These are phyloP conservation scores for Nicotiana noctiflora DNA, from an alignment of 257 asterid species.

Conservation along the genomic window DNA sequence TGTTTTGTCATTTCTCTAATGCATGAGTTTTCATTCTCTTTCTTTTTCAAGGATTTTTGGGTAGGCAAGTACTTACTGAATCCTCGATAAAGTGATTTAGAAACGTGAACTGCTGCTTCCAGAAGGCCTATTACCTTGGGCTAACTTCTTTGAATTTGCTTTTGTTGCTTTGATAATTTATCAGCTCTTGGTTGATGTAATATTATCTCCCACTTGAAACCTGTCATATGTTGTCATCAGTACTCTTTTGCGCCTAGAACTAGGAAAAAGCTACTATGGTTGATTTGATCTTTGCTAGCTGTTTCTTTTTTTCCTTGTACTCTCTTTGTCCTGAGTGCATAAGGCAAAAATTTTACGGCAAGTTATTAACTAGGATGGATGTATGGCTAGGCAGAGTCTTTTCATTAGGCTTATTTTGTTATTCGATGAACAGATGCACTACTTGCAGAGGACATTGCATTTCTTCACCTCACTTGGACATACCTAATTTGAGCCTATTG, in stretches of 20 bases:
- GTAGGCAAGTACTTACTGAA: not conserved
- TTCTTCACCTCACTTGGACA: not conserved
- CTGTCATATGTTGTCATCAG: not conserved
- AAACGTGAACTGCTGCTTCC: not conserved
- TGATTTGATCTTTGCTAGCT: not conserved
- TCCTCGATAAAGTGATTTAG: not conserved
- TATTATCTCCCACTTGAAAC: not conserved
- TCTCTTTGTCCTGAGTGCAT: not conserved
- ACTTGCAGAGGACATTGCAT: not conserved
- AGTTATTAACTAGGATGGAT: not conserved
- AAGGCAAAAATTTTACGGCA: not conserved
- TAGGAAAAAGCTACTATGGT: not conserved
- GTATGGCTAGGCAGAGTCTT: not conserved
- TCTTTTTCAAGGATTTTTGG: not conserved
- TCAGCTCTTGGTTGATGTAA: not conserved
- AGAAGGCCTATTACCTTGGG: not conserved
- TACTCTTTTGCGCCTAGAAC: not conserved
- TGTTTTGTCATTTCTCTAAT: not conserved
- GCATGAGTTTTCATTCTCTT: not conserved
- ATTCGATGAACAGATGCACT: not conserved
- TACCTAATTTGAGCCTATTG: slow-evolving; percentile 11
- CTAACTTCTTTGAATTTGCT: not conserved
- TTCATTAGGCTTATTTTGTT: not conserved
- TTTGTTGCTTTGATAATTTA: not conserved
- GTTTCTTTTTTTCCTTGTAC: not conserved